Base-by-base conservation (phyloP, 2,329 filamentous ascomycete genomes). In the Plectosphaerella sp. region DNA sequence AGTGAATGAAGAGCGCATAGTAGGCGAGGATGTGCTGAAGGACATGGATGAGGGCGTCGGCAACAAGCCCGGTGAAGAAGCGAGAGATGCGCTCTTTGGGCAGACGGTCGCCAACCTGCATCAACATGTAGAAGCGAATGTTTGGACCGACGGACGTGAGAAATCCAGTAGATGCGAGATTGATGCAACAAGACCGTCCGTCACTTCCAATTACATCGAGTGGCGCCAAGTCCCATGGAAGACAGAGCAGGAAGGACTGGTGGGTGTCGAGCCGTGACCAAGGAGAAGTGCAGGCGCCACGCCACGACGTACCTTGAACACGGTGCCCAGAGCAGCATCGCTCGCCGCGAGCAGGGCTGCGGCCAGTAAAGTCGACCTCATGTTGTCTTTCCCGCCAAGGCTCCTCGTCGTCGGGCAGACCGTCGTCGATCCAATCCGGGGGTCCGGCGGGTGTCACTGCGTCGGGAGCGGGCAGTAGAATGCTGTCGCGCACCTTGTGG, bases 301-400 rank as follows among this genome's bases (percentile, higher is more conserved):
- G 18, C 41, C n/a, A 20, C 4, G n/a, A 58, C 56, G 53, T 55
- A 57, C 47, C 47, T 48, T 48, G 47, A 41, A n/a, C 20, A 41
- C 25, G n/a, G 47, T 41, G 41, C 39, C 60, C 50, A 57, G 50
- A 39, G 62, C 65, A 28, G 67, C 61, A 45, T 57, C 58, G 54
- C 64, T 58, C 33, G 60, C 63, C 18, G 62, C 62, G 55, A 71
- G 56, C 22, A 67, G 54, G 28, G 67, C 57, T 45, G 65, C 62
- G 48, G 62, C 64, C 33, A 70, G 48, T 37, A 62, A 60, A 39
- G 61, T 52, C 45, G 63, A 59, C 67, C 67, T 71, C 69, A 72
- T 72, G 54, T 36, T 61, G 55, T 36, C 47, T n/a, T 18, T 18
- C 41, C 41, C 18, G 41, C 18, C 28, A 33, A 43, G 10, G 41